A percentile compares a stretch with the other conserved stretches of the same genome.
phyloP scores from a whole-genome alignment of 371 early-diverging fungal species.

The Mortierella polycephala region DNA sequence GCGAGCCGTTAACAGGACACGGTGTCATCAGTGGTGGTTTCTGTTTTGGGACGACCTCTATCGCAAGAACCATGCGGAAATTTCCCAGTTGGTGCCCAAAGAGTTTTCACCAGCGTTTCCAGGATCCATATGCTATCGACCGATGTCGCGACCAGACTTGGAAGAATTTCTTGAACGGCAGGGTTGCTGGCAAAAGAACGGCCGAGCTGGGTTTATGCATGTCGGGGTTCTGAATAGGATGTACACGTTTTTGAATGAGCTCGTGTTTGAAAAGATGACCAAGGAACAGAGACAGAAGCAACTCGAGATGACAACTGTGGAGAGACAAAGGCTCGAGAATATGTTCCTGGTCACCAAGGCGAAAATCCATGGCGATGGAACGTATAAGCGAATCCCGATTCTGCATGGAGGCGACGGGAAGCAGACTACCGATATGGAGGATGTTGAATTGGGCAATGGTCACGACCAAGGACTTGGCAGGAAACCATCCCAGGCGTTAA shows the following conservation, averaged over 20 bases:
- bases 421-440: not conserved
- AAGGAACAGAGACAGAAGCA: constrained; percentile 38
- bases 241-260: constrained; percentile 57
- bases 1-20: constrained; percentile 51
- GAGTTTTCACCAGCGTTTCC: constrained; percentile 70
- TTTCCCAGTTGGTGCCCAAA: constrained; percentile 53
- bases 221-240: constrained; percentile 62
- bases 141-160: constrained; percentile 61
- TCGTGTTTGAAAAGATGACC: constrained; percentile 54
- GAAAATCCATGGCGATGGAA: constrained; percentile 32
- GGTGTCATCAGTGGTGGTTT: constrained; percentile 67
- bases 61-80: constrained; percentile 60
- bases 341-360: constrained; percentile 50
- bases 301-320: constrained; percentile 43
- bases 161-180: constrained; percentile 62
- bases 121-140: constrained; percentile 64
- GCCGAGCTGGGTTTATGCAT: constrained; percentile 58
- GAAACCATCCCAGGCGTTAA: constrained; percentile 12
- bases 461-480: not conserved
- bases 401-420: constrained; percentile 1
- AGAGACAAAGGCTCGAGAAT: constrained; percentile 39
- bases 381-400: constrained; percentile 27
- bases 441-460: not conserved
- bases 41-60: constrained; percentile 74
- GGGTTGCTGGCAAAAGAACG: constrained; percentile 60